phyloP scores from a whole-genome alignment of 805 yeast species.

The Saccharomyces kudriavzevii region DNA sequence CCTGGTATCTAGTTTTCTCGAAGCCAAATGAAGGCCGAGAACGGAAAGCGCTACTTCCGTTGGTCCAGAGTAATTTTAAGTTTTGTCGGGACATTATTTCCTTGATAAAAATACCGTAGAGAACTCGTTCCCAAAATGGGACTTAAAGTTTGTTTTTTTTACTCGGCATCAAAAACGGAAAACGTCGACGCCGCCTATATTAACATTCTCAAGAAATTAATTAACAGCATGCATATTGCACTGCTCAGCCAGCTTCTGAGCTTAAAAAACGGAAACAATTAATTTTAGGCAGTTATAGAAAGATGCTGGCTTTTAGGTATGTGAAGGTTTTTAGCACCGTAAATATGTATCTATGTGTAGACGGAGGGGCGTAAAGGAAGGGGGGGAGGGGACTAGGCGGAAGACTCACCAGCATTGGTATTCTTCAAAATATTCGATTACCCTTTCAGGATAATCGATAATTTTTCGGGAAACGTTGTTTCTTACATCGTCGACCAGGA shows the following conservation, averaged over 20 bases:
- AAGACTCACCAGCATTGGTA: slow-evolving; percentile 55
- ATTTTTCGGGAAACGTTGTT: slow-evolving; percentile 34
- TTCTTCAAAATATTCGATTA: slow-evolving; percentile 71
- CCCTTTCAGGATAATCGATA: slow-evolving; percentile 34
- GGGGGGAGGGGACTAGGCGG: neutral
- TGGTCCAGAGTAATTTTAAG: neutral
- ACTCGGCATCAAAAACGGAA: neutral
- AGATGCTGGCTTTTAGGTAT: neutral
- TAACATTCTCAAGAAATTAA: no score
- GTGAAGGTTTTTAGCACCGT: neutral
- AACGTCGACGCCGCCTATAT: neutral
- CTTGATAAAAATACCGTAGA: neutral
- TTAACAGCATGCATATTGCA: neutral
- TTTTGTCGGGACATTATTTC: neutral
- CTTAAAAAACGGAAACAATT: no score
- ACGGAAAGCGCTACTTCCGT: neutral
- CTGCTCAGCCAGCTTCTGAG: no score
- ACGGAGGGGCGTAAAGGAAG: neutral
- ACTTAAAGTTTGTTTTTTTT: neutral
- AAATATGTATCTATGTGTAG: neutral
- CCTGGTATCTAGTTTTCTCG: neutral
- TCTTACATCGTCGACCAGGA: slow-evolving; percentile 50
- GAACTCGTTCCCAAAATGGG: neutral
- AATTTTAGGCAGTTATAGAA: no score
- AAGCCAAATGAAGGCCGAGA: neutral